These are phyloP conservation scores for Rhodotorula sp. DNA, from an alignment of 1,284 basidiomycete species.

Conservation along the genomic window DNA sequence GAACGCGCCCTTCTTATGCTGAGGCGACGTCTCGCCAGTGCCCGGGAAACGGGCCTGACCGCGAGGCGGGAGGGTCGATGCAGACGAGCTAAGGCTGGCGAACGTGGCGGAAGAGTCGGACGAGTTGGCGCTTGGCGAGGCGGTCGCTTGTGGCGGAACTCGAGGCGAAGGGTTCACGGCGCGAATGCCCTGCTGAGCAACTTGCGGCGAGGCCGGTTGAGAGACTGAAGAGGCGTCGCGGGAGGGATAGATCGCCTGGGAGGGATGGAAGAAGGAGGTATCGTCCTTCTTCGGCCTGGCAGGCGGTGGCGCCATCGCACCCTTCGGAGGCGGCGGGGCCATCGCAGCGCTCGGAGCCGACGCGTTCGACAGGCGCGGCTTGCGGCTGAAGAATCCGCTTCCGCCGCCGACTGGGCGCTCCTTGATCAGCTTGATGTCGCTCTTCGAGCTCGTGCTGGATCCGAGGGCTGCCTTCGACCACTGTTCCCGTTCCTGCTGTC, in stretches of 20 bases:
- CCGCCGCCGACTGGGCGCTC: background rate
- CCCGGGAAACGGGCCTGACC: background rate
- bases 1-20: constrained; percentile 19
- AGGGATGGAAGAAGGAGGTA: constrained; percentile 18
- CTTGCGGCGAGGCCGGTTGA: background rate
- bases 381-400: background rate
- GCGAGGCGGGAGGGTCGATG: constrained; percentile 7
- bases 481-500: background rate
- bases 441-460: background rate
- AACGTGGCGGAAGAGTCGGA: constrained; percentile 4
- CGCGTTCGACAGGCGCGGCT: background rate
- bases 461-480: background rate
- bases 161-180: constrained; percentile 12
- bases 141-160: background rate
- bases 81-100: constrained; percentile 1
- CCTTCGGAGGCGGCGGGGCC: background rate
- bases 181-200: constrained; percentile 4
- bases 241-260: constrained; percentile 3
- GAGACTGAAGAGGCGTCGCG: background rate
- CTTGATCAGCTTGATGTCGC: background rate
- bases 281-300: constrained; percentile 9
- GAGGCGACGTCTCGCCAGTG: background rate
- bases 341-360: background rate
- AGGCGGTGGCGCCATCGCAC: background rate
- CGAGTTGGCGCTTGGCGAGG: constrained; percentile 4